Evolutionary conservation across 768 basidiomycete species (phyloP).

Genomic region (Hericium erinaceus): DNA sequence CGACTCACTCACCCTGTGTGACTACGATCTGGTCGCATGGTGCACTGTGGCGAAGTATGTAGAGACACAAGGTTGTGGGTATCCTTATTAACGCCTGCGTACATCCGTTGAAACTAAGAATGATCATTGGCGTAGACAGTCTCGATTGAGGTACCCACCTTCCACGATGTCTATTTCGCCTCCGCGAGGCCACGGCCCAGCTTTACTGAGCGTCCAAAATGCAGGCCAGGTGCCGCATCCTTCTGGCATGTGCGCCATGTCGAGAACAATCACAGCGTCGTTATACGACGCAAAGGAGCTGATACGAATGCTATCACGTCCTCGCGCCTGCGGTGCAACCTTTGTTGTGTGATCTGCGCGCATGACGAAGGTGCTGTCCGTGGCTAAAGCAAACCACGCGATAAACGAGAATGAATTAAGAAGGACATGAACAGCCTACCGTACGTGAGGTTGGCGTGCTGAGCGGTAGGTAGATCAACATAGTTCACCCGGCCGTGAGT

Average conservation of each 20-base stretch:
- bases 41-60: conserved; percentile 44
- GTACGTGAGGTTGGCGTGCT: conserved; percentile 34
- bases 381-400: conserved; percentile 19
- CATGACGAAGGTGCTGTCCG: conserved; percentile 43
- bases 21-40: conserved; percentile 28
- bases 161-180: conserved; percentile 58
- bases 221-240: conserved; percentile 59
- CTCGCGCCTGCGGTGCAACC: conserved; percentile 30
- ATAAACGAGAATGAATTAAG: neutral
- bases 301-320: conserved; percentile 52
- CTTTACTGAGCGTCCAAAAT: conserved; percentile 45
- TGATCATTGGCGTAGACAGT: neutral
- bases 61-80: conserved; percentile 40
- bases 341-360: conserved; percentile 36
- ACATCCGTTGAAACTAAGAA: neutral
- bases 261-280: conserved; percentile 41
- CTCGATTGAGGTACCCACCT: conserved; percentile 22
- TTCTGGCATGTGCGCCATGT: conserved; percentile 50
- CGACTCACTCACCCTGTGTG: conserved; percentile 37
- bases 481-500: conserved; percentile 61
- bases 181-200: conserved; percentile 50
- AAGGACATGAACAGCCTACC: conserved; percentile 24
- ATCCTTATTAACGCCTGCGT: conserved; percentile 39
- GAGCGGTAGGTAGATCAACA: conserved; percentile 34
- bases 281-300: conserved; percentile 33